Percentiles rank a stretch among this genome's conserved stretches.
Conservation (phyloP, 306 rosid genomes). For the Dryas octopetala region DNA sequence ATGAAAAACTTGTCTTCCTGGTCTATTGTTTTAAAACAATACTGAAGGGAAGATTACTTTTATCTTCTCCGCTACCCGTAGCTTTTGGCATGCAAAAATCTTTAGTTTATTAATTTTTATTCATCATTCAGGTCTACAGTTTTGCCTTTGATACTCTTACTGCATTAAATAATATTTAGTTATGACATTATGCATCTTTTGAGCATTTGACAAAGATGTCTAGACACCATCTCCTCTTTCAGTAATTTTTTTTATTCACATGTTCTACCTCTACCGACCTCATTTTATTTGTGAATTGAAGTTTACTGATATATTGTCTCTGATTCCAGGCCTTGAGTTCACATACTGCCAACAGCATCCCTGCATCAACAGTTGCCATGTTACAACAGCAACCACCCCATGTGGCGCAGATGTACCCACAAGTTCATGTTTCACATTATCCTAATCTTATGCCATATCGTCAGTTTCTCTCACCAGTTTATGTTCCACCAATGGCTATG, state of each 20-base stretch:
- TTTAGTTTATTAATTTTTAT: neutral
- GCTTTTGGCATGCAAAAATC: neutral
- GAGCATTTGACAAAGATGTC: too few species aligned
- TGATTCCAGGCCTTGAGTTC: conserved; percentile 59
- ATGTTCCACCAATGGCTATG: conserved; percentile 96
- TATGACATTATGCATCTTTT: too few species aligned
- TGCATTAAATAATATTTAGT: neutral
- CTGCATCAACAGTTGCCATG: conserved; percentile 73
- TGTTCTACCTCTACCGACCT: neutral
- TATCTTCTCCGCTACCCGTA: neutral
- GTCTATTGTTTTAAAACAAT: neutral
- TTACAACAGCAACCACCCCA: conserved; percentile 76
- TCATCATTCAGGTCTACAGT: neutral
- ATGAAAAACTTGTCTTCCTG: neutral
- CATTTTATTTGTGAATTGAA: neutral
- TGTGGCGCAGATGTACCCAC: conserved; percentile 95
- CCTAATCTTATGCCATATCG: conserved; percentile 92
- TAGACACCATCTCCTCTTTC: too few species aligned
- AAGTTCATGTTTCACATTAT: conserved; percentile 87
- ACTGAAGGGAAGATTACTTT: neutral
- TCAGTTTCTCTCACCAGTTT: conserved; percentile 83
- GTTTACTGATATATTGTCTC: conserved; percentile 11
- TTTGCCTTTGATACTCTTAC: neutral
- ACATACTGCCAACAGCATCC: conserved; percentile 50
- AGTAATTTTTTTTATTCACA: neutral